Conservation (phyloP, 139 green algal species). For the Volvox africanus region DNA sequence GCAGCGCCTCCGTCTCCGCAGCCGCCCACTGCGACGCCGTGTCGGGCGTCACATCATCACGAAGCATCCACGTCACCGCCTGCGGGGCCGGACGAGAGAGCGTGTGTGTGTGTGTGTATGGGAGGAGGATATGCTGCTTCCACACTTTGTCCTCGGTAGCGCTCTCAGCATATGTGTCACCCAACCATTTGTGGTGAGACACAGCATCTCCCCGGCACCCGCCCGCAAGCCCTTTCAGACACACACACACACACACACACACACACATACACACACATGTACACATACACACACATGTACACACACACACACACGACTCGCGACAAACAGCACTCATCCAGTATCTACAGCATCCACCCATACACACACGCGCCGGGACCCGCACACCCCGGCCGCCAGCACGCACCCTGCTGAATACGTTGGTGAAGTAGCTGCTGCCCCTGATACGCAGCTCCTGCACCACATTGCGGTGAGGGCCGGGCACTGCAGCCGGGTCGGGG, state of each 20-base stretch:
- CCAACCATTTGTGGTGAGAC: too few species aligned
- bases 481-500: background rate
- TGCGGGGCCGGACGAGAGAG: background rate
- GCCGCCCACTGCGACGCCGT: background rate
- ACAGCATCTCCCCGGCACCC: too few species aligned
- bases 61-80: background rate
- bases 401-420: background rate
- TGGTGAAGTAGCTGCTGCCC: slow-evolving; percentile 25
- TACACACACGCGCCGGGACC: too few species aligned
- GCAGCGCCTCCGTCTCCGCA: background rate
- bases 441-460: slow-evolving; percentile 25
- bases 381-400: background rate
- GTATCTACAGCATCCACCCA: too few species aligned
- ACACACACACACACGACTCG: background rate
- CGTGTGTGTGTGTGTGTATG: background rate
- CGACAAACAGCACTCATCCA: background rate
- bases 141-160: too few species aligned
- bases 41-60: too few species aligned
- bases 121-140: too few species aligned
- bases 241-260: too few species aligned
- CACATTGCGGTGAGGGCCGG: slow-evolving; percentile 3
- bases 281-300: background rate
- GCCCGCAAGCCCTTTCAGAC: too few species aligned
- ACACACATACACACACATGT: background rate
- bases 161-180: too few species aligned